Conservation (phyloP, 2,329 filamentous ascomycete genomes). For the Fragosphaeria purpurea region DNA sequence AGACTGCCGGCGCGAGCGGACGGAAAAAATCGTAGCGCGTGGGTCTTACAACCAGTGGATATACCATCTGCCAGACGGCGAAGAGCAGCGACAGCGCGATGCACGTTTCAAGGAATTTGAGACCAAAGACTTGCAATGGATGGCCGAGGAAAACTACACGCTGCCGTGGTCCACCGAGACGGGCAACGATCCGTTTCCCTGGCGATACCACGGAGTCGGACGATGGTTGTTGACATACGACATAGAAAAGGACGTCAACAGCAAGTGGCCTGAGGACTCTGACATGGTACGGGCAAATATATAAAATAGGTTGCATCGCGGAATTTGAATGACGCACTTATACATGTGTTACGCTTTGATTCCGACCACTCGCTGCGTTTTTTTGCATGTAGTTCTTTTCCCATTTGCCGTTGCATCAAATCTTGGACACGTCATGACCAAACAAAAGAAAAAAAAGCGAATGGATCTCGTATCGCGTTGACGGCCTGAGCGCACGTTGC, state of each 20-base stretch:
- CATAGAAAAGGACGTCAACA: slow-evolving; percentile 11
- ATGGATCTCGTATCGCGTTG: too few species aligned
- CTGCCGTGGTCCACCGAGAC: slow-evolving; percentile 5
- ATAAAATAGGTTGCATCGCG: not conserved
- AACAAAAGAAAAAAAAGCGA: too few species aligned
- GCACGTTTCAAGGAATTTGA: slow-evolving; percentile 1
- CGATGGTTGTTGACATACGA: slow-evolving; percentile 13
- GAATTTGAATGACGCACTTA: too few species aligned
- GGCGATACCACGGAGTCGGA: slow-evolving; percentile 11
- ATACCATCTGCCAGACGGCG: slow-evolving; percentile 13
- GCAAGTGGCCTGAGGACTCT: not conserved
- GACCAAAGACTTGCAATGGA: slow-evolving; percentile 6
- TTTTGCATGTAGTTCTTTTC: too few species aligned
- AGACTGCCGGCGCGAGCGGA: slow-evolving; percentile 9
- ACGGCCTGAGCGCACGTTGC: too few species aligned
- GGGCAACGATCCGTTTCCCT: slow-evolving; percentile 11
- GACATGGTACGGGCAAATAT: not conserved
- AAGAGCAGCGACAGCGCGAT: slow-evolving; percentile 10
- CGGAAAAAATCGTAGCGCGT: slow-evolving; percentile 9
- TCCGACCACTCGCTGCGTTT: too few species aligned
- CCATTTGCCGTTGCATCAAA: too few species aligned
- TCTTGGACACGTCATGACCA: too few species aligned
- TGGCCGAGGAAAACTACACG: not conserved
- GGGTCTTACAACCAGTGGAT: slow-evolving; percentile 12
- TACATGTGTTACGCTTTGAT: too few species aligned